Evolutionary conservation across 139 green algal genomes (phyloP).

Genomic region (Astrephomene gubernaculifera): DNA sequence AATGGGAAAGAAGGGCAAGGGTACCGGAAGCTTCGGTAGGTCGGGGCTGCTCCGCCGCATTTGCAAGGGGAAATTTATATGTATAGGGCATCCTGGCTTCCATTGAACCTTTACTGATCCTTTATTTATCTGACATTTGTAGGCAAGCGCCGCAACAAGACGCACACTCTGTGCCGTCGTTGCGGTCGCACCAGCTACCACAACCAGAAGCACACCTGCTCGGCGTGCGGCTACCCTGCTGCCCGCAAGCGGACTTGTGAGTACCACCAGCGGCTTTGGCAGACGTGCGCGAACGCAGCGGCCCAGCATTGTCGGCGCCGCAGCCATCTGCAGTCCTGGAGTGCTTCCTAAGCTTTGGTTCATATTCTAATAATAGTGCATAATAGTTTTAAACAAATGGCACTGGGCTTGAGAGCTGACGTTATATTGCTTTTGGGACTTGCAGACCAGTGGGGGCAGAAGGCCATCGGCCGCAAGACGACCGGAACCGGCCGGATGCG

Average conservation of each 20-base stretch:
- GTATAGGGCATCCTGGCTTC: background rate
- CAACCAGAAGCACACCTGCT: conserved; percentile 94
- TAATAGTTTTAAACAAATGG: too few species aligned
- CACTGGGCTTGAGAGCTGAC: too few species aligned
- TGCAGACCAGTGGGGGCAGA: conserved; percentile 97
- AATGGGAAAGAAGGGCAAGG: conserved; percentile 96
- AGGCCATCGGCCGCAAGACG: conserved; percentile 98
- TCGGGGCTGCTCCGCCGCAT: conserved; percentile 33
- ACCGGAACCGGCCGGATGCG: conserved; percentile 97
- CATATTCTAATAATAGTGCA: too few species aligned
- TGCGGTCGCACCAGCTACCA: conserved; percentile 90
- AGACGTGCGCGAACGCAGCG: background rate
- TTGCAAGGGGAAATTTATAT: too few species aligned
- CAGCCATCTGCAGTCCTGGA: background rate
- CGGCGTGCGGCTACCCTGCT: conserved; percentile 93
- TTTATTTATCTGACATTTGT: background rate
- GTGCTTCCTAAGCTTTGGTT: background rate
- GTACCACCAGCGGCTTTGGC: conserved; percentile 36
- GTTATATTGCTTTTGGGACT: background rate
- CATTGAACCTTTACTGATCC: background rate
- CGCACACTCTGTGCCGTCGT: conserved; percentile 92
- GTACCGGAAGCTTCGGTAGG: conserved; percentile 94
- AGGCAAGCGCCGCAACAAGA: conserved; percentile 97
- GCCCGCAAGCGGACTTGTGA: conserved; percentile 95
- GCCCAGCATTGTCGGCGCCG: conserved; percentile 25